These are phyloP conservation scores for Leonotis leonurus DNA, from an alignment of 257 asterid species.

Conservation along the genomic window DNA sequence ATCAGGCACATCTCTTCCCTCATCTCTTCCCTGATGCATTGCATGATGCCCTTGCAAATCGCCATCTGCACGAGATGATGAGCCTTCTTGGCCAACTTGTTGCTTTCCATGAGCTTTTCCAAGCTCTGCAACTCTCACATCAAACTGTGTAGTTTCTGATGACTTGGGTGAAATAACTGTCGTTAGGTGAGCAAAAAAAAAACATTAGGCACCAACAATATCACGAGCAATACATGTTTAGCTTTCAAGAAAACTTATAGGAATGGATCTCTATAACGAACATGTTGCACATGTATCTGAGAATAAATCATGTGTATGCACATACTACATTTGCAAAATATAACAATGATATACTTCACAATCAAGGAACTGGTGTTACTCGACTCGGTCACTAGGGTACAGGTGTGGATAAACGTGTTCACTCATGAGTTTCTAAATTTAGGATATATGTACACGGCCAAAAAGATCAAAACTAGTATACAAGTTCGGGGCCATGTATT, in stretches of 20 bases:
- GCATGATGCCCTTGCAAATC: constrained; percentile 35
- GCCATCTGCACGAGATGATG: constrained; percentile 46
- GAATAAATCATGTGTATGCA: too few relatives aligned
- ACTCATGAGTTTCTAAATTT: too few relatives aligned
- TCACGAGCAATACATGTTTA: constrained; percentile 3
- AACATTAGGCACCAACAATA: constrained; percentile 9
- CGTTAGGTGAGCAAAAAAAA: constrained; percentile 13
- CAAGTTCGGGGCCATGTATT: too few relatives aligned
- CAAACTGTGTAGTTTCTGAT: constrained; percentile 50
- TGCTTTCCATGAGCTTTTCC: constrained; percentile 50
- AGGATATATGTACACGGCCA: too few relatives aligned
- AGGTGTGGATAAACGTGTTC: too few relatives aligned
- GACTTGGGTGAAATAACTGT: constrained; percentile 38
- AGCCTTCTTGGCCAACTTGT: constrained; percentile 48
- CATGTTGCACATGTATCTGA: too few relatives aligned
- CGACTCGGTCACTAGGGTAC: too few relatives aligned
- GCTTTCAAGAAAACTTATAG: background rate
- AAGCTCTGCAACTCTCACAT: constrained; percentile 45
- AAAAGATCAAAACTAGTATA: too few relatives aligned
- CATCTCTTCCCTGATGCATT: constrained; percentile 31
- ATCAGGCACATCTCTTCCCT: constrained; percentile 43
- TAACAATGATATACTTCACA: too few relatives aligned
- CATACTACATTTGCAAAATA: too few relatives aligned
- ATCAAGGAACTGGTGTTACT: too few relatives aligned
- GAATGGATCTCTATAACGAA: too few relatives aligned